These are phyloP conservation scores for Fusarium bulbicola DNA, from an alignment of 2,329 filamentous ascomycete genomes.

Conservation along the genomic window DNA sequence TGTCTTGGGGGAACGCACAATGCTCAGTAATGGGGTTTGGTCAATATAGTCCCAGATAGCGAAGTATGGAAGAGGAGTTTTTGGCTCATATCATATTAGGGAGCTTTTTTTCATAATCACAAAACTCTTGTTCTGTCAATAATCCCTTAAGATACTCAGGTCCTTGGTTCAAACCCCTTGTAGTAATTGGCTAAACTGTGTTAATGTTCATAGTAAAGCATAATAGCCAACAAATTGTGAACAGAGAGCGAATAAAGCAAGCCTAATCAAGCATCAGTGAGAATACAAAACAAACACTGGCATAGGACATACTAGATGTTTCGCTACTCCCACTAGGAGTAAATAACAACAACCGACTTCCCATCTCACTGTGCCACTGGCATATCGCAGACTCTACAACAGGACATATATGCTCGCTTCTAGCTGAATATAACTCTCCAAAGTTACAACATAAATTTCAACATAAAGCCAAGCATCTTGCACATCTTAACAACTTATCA, in stretches of 20 bases:
- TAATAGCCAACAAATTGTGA: fast-evolving
- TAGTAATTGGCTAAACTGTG: fast-evolving
- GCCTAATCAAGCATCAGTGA: fast-evolving
- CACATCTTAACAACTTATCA: fast-evolving
- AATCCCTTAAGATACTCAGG: fast-evolving
- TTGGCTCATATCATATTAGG: fast-evolving
- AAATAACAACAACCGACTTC: fast-evolving
- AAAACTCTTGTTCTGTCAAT: too few relatives aligned
- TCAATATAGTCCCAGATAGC: fast-evolving
- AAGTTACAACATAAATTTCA: not conserved
- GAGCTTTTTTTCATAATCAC: too few relatives aligned
- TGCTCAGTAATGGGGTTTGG: not conserved
- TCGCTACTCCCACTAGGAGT: not conserved
- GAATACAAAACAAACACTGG: fast-evolving
- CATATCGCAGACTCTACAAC: not conserved
- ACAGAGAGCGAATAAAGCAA: fast-evolving
- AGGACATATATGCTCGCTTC: fast-evolving
- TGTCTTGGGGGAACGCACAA: not conserved
- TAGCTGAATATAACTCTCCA: fast-evolving
- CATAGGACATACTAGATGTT: fast-evolving
- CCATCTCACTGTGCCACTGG: not conserved
- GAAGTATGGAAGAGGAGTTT: fast-evolving
- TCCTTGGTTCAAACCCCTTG: fast-evolving
- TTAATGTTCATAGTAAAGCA: too few relatives aligned
- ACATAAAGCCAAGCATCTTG: fast-evolving